These are phyloP conservation scores for Fraxinus ornus DNA, from an alignment of 305 asterid species.

Conservation along the genomic window DNA sequence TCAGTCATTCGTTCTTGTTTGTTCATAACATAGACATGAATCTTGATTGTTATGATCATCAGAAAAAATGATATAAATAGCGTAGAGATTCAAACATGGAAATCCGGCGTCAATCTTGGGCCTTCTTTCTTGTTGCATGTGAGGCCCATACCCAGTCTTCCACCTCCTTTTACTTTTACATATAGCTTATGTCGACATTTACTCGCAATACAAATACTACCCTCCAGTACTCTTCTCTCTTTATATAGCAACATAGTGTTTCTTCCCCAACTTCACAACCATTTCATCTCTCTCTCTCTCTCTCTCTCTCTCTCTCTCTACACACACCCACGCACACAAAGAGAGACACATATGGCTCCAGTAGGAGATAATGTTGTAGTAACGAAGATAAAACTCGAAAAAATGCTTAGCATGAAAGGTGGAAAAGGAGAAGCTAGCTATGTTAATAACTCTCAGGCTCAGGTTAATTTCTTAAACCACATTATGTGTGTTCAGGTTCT, in stretches of 20 bases:
- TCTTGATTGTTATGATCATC: neutral
- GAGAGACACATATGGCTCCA: conserved; percentile 42
- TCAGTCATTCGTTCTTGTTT: neutral
- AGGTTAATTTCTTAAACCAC: conserved; percentile 39
- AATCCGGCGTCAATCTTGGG: conserved; percentile 10
- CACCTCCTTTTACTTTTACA: neutral
- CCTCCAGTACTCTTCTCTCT: neutral
- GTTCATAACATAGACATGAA: neutral
- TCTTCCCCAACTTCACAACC: neutral
- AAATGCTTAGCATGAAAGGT: conserved; percentile 44
- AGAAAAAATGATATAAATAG: neutral
- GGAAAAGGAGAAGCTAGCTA: conserved; percentile 95
- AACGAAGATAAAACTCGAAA: conserved; percentile 68
- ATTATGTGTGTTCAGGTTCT: neutral
- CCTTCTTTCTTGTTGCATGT: neutral
- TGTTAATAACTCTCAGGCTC: conserved; percentile 87
- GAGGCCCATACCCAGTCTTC: neutral
- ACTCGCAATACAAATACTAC: neutral
- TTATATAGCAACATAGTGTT: neutral
- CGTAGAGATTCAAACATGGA: neutral
- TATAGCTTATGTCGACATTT: neutral
- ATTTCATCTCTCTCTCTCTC: neutral
- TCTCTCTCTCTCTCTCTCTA: neutral
- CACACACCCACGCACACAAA: neutral
- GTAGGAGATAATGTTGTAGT: conserved; percentile 61